These are phyloP conservation scores for Ceriops decandra DNA, from an alignment of 345 rosid genomes.

Conservation along the genomic window DNA sequence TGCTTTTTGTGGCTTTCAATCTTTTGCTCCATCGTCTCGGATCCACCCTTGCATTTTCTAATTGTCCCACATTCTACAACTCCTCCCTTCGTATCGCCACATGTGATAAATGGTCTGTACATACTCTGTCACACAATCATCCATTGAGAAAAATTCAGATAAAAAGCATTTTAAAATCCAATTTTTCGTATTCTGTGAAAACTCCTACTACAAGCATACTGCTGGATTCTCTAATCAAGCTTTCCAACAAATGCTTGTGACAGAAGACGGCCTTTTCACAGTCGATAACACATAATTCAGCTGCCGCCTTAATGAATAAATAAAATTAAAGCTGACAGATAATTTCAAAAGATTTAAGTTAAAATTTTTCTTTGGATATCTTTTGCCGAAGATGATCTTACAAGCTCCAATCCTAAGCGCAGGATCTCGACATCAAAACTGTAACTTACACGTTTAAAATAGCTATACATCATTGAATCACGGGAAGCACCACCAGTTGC, in stretches of 20 bases:
- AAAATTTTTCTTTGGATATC: not conserved
- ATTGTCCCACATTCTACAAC: slow-evolving; percentile 74
- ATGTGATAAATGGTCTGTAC: slow-evolving; percentile 85
- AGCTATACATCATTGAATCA: not conserved
- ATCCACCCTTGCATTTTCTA: slow-evolving; percentile 48
- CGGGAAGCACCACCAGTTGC: not conserved
- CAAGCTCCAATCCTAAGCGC: not conserved
- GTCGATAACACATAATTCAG: slow-evolving; percentile 11
- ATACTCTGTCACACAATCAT: slow-evolving; percentile 37
- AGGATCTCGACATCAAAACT: not conserved
- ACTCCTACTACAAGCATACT: not conserved
- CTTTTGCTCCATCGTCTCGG: slow-evolving; percentile 42
- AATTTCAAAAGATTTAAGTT: slow-evolving; percentile 10
- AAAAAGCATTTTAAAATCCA: not conserved
- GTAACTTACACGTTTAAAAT: not conserved
- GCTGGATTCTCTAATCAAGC: slow-evolving; percentile 2
- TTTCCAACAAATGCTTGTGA: slow-evolving; percentile 18
- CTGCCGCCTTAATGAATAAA: slow-evolving; percentile 24
- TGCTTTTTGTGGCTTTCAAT: slow-evolving; percentile 16
- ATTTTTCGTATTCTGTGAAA: not conserved
- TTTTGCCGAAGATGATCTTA: not conserved
- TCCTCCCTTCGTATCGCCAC: slow-evolving; percentile 84
- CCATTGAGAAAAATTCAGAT: slow-evolving; percentile 28
- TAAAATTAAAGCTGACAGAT: not conserved
- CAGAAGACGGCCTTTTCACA: slow-evolving; percentile 19